Percentiles rank a stretch among this genome's conserved stretches.
Evolutionary conservation across 768 basidiomycete species (phyloP).

Genomic region (Auriscalpium vulgare): DNA sequence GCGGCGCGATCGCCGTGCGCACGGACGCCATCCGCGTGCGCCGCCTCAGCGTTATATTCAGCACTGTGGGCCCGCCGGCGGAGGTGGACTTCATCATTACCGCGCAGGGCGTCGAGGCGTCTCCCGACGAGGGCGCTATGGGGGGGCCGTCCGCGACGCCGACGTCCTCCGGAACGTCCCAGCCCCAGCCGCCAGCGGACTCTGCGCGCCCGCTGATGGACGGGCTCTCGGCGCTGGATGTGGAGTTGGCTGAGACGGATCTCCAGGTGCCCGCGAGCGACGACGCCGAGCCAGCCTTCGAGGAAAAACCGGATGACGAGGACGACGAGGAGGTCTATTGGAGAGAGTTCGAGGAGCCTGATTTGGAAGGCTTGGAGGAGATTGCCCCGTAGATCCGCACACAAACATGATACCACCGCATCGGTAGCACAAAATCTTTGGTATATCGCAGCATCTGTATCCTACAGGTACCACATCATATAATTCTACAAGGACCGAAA

Average conservation of each 20-base stretch:
- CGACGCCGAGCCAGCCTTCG: neutral
- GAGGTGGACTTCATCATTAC: conserved; percentile 76
- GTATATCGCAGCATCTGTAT: too few species aligned
- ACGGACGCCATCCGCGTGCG: conserved; percentile 48
- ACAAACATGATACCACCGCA: neutral
- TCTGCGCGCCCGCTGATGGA: conserved; percentile 1
- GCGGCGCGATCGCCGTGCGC: conserved; percentile 17
- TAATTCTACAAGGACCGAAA: too few species aligned
- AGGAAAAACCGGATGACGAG: conserved; percentile 3
- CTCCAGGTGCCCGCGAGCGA: neutral
- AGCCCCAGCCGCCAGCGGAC: neutral
- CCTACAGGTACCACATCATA: too few species aligned
- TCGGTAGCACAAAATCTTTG: too few species aligned
- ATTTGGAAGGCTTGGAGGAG: neutral
- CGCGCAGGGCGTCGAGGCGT: conserved; percentile 40
- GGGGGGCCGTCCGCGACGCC: neutral
- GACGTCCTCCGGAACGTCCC: neutral
- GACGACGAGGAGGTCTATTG: conserved; percentile 14
- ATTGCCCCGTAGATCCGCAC: neutral
- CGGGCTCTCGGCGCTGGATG: conserved; percentile 9
- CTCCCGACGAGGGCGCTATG: neutral
- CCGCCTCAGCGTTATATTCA: conserved; percentile 72
- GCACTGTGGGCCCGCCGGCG: conserved; percentile 44
- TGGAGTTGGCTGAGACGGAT: conserved; percentile 8
- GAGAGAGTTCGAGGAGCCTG: conserved; percentile 12